A percentile compares a stretch with the other conserved stretches of the same genome.
Evolutionary conservation across 345 rosid genomes (phyloP).

Genomic region (Geranium rotundifolium): DNA sequence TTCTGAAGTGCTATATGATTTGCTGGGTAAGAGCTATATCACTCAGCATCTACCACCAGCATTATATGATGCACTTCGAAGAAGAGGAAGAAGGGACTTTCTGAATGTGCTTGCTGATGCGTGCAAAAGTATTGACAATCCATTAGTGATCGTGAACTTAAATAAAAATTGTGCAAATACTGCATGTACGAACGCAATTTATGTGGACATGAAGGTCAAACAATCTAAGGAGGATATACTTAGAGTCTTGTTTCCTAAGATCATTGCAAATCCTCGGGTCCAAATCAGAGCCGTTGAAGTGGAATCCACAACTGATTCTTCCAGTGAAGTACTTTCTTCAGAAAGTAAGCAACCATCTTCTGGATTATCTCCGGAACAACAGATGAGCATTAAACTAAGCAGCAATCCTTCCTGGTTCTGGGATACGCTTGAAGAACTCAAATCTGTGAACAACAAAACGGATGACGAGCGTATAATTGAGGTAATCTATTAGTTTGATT

Average conservation of each 20-base stretch:
- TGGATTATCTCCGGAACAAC: background rate
- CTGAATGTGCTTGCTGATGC: slow-evolving; percentile 17
- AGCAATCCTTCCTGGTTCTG: background rate
- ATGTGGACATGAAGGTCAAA: slow-evolving; percentile 21
- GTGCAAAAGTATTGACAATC: slow-evolving; percentile 16
- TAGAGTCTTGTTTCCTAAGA: slow-evolving; percentile 13
- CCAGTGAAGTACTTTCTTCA: background rate
- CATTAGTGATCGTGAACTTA: slow-evolving; percentile 20
- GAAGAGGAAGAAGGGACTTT: background rate
- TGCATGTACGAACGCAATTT: slow-evolving; percentile 11
- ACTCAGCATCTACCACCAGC: slow-evolving; percentile 13
- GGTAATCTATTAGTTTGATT: background rate
- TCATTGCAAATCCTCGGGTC: slow-evolving; percentile 10
- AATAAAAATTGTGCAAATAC: slow-evolving; percentile 1
- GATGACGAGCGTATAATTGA: background rate
- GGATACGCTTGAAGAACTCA: background rate
- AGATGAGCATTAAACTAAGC: too few species aligned
- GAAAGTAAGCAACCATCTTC: background rate
- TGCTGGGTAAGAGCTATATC: slow-evolving; percentile 12
- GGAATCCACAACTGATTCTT: background rate
- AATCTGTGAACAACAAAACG: background rate
- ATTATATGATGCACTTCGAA: slow-evolving; percentile 8
- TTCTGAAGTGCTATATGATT: slow-evolving; percentile 6
- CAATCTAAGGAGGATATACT: slow-evolving; percentile 19
- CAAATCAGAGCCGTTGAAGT: background rate